Conservation (phyloP, 768 basidiomycete genomes). For the Podaxis carcinomalis region DNA sequence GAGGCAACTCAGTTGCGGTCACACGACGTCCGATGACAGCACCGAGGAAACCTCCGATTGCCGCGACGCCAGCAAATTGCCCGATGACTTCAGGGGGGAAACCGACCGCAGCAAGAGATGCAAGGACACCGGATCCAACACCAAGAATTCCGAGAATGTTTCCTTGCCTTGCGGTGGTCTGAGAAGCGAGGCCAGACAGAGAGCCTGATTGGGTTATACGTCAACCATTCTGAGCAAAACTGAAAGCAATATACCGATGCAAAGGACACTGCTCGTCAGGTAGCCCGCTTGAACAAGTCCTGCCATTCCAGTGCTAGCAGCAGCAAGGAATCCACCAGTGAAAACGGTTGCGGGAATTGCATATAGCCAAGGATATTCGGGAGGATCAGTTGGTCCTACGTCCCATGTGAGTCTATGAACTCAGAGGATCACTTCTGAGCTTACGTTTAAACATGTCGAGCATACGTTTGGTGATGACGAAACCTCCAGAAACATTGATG, state of each 20-base stretch:
- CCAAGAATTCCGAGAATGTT: constrained; percentile 86
- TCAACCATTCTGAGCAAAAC: not conserved
- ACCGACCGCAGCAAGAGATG: constrained; percentile 80
- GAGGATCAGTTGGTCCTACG: constrained; percentile 75
- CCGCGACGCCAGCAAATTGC: constrained; percentile 75
- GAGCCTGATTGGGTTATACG: constrained; percentile 44
- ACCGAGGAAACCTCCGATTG: constrained; percentile 69
- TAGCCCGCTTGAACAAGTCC: constrained; percentile 89
- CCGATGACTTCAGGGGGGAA: constrained; percentile 70
- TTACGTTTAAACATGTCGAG: constrained; percentile 88
- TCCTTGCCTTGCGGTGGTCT: constrained; percentile 81
- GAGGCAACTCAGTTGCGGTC: constrained; percentile 84
- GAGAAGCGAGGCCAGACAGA: constrained; percentile 73
- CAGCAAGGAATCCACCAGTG: constrained; percentile 76
- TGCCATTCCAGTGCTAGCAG: constrained; percentile 79
- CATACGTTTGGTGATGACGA: constrained; percentile 89
- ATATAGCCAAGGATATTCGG: constrained; percentile 85
- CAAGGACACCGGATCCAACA: constrained; percentile 74
- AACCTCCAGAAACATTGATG: constrained; percentile 86
- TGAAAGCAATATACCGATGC: constrained; percentile 52
- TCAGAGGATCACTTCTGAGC: constrained; percentile 13
- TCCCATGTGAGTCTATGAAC: not conserved
- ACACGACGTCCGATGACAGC: constrained; percentile 76
- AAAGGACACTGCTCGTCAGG: constrained; percentile 78
- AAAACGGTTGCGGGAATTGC: constrained; percentile 76